These are phyloP conservation scores for Starmerella floris DNA, from an alignment of 805 yeast species.

Conservation along the genomic window DNA sequence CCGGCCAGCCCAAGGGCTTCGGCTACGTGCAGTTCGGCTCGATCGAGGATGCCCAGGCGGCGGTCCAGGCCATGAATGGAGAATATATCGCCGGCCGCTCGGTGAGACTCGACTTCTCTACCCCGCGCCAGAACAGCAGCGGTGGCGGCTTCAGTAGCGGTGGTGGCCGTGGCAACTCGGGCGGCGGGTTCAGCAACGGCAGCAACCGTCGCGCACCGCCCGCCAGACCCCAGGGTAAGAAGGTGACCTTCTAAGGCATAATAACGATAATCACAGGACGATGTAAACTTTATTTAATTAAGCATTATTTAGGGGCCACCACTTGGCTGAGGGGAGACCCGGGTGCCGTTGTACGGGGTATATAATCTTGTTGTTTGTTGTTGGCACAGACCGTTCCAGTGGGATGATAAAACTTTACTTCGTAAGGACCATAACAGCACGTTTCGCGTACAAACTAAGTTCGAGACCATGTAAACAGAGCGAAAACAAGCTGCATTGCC, in stretches of 20 bases:
- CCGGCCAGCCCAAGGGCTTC: slow-evolving; percentile 97
- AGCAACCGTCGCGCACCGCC: slow-evolving; percentile 4
- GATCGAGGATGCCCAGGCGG: slow-evolving; percentile 81
- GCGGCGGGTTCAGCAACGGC: slow-evolving; percentile 18
- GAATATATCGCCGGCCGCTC: slow-evolving; percentile 82
- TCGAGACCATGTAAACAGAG: too few relatives aligned
- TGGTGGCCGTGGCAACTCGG: slow-evolving; percentile 20
- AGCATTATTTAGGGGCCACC: not conserved
- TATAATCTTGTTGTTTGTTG: too few relatives aligned
- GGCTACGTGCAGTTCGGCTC: slow-evolving; percentile 89
- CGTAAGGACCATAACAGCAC: too few relatives aligned
- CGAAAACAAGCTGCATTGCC: too few relatives aligned
- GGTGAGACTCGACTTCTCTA: slow-evolving; percentile 85
- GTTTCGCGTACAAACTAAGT: too few relatives aligned
- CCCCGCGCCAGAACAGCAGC: slow-evolving; percentile 60
- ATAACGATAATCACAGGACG: too few relatives aligned
- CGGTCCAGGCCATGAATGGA: slow-evolving; percentile 78
- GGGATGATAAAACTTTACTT: too few relatives aligned
- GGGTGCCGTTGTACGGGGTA: too few relatives aligned
- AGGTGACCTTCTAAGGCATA: slow-evolving; percentile 18
- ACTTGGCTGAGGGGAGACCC: too few relatives aligned
- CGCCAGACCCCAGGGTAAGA: slow-evolving; percentile 19
- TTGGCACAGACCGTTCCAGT: too few relatives aligned
- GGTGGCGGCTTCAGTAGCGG: slow-evolving; percentile 24
- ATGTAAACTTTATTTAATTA: not conserved